Percentiles rank a stretch among this genome's conserved stretches.
Conservation (phyloP, 345 rosid species). For the Brassica cretica region DNA sequence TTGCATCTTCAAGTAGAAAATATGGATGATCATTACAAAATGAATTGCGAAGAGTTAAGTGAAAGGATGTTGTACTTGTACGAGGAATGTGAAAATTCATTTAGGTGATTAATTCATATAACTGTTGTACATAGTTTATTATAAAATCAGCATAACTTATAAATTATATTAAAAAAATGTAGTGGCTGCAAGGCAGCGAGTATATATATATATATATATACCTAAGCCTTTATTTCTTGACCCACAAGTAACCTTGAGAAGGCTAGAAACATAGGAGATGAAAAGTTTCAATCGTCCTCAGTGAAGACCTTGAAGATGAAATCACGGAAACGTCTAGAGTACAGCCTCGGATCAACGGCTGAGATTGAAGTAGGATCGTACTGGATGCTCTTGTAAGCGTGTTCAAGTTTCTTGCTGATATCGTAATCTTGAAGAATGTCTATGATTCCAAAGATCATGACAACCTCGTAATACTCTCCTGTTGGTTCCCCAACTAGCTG, state of each 20-base stretch:
- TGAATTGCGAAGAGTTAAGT: slow-evolving; percentile 37
- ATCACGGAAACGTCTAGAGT: slow-evolving; percentile 84
- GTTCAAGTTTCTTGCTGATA: slow-evolving; percentile 91
- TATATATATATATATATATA: background rate
- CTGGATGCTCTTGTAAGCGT: slow-evolving; percentile 88
- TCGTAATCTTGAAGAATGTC: slow-evolving; percentile 96
- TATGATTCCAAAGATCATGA: slow-evolving; percentile 85
- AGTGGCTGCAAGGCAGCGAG: background rate
- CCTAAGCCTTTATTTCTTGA: slow-evolving; percentile 25
- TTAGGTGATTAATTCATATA: background rate
- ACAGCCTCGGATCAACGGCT: slow-evolving; percentile 90
- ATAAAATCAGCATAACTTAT: background rate
- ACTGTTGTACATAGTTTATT: slow-evolving; percentile 6
- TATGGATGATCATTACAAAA: slow-evolving; percentile 30
- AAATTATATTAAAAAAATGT: background rate
- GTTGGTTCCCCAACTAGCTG: slow-evolving; percentile 85
- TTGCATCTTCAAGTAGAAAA: slow-evolving; percentile 57
- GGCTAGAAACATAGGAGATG: slow-evolving; percentile 16
- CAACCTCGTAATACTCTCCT: slow-evolving; percentile 80
- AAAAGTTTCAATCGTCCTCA: slow-evolving; percentile 59
- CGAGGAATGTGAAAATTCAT: slow-evolving; percentile 26
- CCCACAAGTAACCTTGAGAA: background rate
- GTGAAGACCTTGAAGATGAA: slow-evolving; percentile 72
- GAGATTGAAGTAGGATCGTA: slow-evolving; percentile 92
- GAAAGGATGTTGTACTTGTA: slow-evolving; percentile 42